These are phyloP conservation scores for Ephemerocybe angulata DNA, from an alignment of 768 basidiomycete species.

Conservation along the genomic window DNA sequence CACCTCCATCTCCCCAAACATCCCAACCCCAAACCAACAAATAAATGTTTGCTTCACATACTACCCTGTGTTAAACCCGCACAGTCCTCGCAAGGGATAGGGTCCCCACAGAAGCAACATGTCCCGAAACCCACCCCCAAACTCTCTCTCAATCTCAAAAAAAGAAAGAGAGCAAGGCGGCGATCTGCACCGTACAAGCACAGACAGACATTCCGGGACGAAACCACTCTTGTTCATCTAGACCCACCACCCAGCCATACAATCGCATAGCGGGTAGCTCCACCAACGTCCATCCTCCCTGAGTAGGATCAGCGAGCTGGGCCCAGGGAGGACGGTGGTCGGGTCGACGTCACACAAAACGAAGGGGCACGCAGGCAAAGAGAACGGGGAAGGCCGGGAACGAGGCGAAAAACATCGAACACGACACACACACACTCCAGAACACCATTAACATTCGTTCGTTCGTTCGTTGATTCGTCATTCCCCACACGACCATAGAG, in stretches of 20 bases:
- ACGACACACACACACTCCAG: not conserved
- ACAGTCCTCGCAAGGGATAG: conserved; percentile 72
- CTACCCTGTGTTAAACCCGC: conserved; percentile 67
- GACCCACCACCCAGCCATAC: not conserved
- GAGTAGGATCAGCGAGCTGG: not conserved
- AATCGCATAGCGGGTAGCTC: not conserved
- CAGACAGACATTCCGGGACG: too few relatives aligned
- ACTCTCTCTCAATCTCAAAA: not conserved
- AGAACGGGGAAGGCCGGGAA: not conserved
- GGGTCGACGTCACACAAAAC: not conserved
- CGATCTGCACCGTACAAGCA: too few relatives aligned
- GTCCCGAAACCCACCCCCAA: conserved; percentile 15
- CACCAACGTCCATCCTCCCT: not conserved
- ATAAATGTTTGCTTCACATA: conserved; percentile 75
- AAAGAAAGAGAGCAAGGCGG: not conserved
- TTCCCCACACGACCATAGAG: too few relatives aligned
- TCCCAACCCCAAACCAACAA: not conserved
- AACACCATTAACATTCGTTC: not conserved
- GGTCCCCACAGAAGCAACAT: conserved; percentile 74
- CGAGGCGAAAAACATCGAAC: not conserved
- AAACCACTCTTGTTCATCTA: too few relatives aligned
- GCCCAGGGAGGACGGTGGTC: not conserved
- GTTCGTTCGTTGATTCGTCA: too few relatives aligned
- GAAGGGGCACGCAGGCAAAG: not conserved
- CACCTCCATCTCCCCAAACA: not conserved